Percentiles rank a stretch among this genome's conserved stretches.
Evolutionary conservation across 305 asterid genomes (phyloP).

Genomic region (Rubia occidens): DNA sequence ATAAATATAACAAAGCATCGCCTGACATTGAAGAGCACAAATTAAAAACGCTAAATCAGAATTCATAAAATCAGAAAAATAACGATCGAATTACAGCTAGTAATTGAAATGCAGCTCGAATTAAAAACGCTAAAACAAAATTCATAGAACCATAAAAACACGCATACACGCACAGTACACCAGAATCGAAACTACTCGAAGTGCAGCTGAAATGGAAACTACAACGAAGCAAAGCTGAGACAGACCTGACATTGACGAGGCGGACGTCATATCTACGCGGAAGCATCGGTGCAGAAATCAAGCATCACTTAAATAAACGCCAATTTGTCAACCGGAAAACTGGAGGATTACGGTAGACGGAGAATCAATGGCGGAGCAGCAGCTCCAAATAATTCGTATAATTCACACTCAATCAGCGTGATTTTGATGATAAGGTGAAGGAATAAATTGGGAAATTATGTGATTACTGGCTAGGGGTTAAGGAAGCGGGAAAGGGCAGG

Average conservation of each 20-base stretch:
- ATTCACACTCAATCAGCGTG: slow-evolving; percentile 19
- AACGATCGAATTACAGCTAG: no score
- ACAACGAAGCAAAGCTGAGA: not conserved
- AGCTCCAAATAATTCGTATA: slow-evolving; percentile 14
- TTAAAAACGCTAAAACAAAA: slow-evolving; percentile 3
- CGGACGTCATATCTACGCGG: slow-evolving; percentile 55
- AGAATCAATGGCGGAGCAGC: slow-evolving; percentile 13
- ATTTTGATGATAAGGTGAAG: not conserved
- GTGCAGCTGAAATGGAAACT: slow-evolving; percentile 6
- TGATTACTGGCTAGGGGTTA: slow-evolving; percentile 14
- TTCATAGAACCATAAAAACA: not conserved
- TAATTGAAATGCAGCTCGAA: no score
- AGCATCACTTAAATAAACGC: slow-evolving; percentile 21
- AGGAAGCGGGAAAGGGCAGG: slow-evolving; percentile 15
- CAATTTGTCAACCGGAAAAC: not conserved
- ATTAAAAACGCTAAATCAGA: not conserved
- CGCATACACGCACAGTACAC: not conserved
- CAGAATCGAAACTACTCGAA: not conserved
- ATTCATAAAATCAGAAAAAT: not conserved
- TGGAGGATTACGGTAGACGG: slow-evolving; percentile 4
- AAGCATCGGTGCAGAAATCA: slow-evolving; percentile 51
- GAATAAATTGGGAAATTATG: slow-evolving; percentile 9
- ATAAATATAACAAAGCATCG: not conserved
- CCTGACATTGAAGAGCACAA: not conserved
- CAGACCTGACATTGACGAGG: slow-evolving; percentile 63